Percentiles rank a stretch among this genome's conserved stretches.
phyloP scores from a whole-genome alignment of 1,139 yeast genomes.

The Eremothecium gossypii region DNA sequence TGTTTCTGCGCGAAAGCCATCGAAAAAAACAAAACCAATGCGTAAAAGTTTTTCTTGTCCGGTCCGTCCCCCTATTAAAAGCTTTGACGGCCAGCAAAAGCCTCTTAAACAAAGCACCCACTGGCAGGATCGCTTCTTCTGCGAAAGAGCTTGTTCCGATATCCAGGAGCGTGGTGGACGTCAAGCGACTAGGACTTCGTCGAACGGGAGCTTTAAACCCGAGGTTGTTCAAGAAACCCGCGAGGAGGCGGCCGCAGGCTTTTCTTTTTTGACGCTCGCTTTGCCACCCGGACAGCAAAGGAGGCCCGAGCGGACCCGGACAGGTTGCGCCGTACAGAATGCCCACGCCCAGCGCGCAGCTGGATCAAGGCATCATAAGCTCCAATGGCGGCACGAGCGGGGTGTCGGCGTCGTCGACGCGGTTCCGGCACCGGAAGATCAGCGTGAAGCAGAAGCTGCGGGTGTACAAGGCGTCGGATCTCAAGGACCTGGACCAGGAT shows the following conservation, averaged over 20 bases:
- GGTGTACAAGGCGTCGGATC: slow-evolving; percentile 65
- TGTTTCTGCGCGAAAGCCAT: slow-evolving; percentile 1
- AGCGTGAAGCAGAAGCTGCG: slow-evolving; percentile 85
- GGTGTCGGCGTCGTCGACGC: slow-evolving; percentile 29
- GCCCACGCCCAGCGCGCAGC: slow-evolving; percentile 3
- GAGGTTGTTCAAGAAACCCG: not conserved
- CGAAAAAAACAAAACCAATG: slow-evolving; percentile 1
- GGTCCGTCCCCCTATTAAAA: slow-evolving; percentile 5
- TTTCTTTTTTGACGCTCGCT: slow-evolving; percentile 3
- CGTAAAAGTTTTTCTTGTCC: slow-evolving; percentile 4
- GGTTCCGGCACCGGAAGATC: slow-evolving; percentile 86
- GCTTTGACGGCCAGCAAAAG: not conserved
- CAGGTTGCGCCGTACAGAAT: not conserved
- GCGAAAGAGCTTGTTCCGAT: not conserved
- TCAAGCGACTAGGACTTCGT: not conserved
- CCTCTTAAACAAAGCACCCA: not conserved
- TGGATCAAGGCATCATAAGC: slow-evolving; percentile 1
- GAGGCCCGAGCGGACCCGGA: slow-evolving; percentile 2
- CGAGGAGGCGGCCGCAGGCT: not conserved
- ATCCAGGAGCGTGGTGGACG: not conserved
- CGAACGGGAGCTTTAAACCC: not conserved
- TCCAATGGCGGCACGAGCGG: slow-evolving; percentile 4
- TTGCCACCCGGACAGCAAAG: slow-evolving; percentile 3
- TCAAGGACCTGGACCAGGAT: slow-evolving; percentile 69
- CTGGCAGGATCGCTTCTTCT: not conserved